A percentile compares a stretch with the other conserved stretches of the same genome.
phyloP scores from a whole-genome alignment of 2,329 filamentous ascomycete species.

The Remersonia thermophila region DNA sequence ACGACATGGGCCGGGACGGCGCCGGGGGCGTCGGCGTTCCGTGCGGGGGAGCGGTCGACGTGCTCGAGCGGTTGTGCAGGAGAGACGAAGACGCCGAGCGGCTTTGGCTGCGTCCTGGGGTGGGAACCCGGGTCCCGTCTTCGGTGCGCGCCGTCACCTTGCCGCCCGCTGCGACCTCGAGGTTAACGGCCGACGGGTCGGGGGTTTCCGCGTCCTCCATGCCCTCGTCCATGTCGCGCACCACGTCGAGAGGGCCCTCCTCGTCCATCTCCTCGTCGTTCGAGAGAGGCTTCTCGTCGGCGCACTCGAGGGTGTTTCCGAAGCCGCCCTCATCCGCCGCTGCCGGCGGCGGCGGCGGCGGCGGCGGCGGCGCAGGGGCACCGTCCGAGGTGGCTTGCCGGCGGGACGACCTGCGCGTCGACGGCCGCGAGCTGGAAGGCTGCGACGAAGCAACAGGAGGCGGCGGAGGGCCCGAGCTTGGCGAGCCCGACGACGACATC shows the following conservation, averaged over 20 bases:
- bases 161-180: conserved; percentile 76
- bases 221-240: conserved; percentile 83
- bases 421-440: conserved; percentile 26
- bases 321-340: conserved; percentile 48
- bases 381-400: conserved; percentile 43
- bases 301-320: conserved; percentile 72
- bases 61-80: conserved; percentile 28
- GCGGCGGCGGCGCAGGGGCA: conserved; percentile 32
- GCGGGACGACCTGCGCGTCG: conserved; percentile 42
- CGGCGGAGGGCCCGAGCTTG: conserved; percentile 22
- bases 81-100: conserved; percentile 17
- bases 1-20: conserved; percentile 59
- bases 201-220: conserved; percentile 60
- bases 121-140: conserved; percentile 76
- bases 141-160: conserved; percentile 87
- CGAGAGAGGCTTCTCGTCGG: conserved; percentile 76
- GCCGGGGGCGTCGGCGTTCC: conserved; percentile 35
- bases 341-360: conserved; percentile 40
- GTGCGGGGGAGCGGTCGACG: conserved; percentile 21
- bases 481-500: conserved; percentile 14
- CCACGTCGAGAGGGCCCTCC: conserved; percentile 61
- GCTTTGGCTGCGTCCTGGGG: conserved; percentile 50
- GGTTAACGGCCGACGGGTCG: conserved; percentile 77
- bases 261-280: conserved; percentile 59
- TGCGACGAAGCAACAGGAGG: conserved; percentile 26